Base-by-base conservation (phyloP, 192 early-diverging fungal species). In the Pecoramyces ruminantium region DNA sequence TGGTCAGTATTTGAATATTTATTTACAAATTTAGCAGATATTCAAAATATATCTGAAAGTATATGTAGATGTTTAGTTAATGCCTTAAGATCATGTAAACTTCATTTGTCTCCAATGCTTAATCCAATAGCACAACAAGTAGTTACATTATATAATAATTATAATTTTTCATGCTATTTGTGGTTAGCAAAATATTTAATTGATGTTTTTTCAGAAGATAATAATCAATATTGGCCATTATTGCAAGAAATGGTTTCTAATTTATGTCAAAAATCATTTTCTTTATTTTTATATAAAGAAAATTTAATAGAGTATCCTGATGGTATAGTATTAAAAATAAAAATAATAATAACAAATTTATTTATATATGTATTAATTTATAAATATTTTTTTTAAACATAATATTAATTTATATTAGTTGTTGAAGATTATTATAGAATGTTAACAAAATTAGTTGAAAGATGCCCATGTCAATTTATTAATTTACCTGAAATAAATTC, bases 141-240 rank as follows among this genome's bases (percentile, higher is more conserved):
- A 5, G 91, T 93, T 25, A 83, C 79, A 78, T 87, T 87, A n/a
- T 97, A 94, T 86, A 87, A 90, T 79, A 86, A 87, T 79, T 92
- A 92, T 6, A 88, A 89, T 1, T 38, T 89, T 29, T 84, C 92
- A 38, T 90, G 88, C 39, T 94, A 95, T 81, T 84, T 98, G 78
- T 98, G 97, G 97, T 89, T 93, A 3, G 87, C 91, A 29, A 84
- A 85, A 9, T 88, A 92, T 78, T 88, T 90, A 82, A 88, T 96
- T 21, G 83, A 89, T 17, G 88, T 90, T 67, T 91, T 92, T 90
- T 89, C 86, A 27, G 80, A 82, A 21, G 84, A 82, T 27, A 89
- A 9, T 67, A 67, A 67, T 67, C 51, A 67, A 67, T 67, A 8
- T n/a, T 67, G 51, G 51, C 51, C 51, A 67, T 0, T 67, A 67